phyloP scores from a whole-genome alignment of 2,329 filamentous ascomycete genomes.

The Phaeoacremonium minimum region DNA sequence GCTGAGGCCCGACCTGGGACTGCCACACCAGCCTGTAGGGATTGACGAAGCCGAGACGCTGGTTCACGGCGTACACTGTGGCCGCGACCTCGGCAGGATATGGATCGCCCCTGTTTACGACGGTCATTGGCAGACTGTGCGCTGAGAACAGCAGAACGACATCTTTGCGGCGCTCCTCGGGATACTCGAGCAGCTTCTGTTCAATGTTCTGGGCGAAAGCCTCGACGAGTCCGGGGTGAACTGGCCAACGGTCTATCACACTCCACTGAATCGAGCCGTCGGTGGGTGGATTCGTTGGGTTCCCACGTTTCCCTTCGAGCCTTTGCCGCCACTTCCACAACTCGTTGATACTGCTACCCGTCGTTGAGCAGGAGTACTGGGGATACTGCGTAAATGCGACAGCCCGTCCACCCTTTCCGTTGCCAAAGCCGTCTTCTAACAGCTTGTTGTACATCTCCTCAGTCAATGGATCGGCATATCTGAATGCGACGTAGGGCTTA shows the following conservation, averaged over 20 bases:
- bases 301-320: slow-evolving; percentile 69
- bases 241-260: slow-evolving; percentile 96
- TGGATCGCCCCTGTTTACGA: slow-evolving; percentile 92
- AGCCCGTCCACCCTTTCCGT: slow-evolving; percentile 83
- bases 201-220: slow-evolving; percentile 93
- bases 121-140: slow-evolving; percentile 93
- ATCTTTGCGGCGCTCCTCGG: slow-evolving; percentile 70
- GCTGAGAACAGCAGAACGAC: slow-evolving; percentile 91
- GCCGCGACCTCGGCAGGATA: slow-evolving; percentile 95
- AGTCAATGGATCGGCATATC: slow-evolving; percentile 89
- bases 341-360: slow-evolving; percentile 92
- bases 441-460: slow-evolving; percentile 87
- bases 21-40: slow-evolving; percentile 96
- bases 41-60: slow-evolving; percentile 80
- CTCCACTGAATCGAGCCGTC: slow-evolving; percentile 85
- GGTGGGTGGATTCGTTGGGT: slow-evolving; percentile 37
- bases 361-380: slow-evolving; percentile 97
- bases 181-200: slow-evolving; percentile 77
- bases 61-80: slow-evolving; percentile 96
- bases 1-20: slow-evolving; percentile 90
- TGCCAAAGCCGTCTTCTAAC: slow-evolving; percentile 84
- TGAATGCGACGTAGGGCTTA: slow-evolving; percentile 95
- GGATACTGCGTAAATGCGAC: slow-evolving; percentile 98
- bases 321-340: slow-evolving; percentile 94
- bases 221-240: slow-evolving; percentile 84